Percentiles rank a stretch among this genome's conserved stretches.
Evolutionary conservation across 345 rosid genomes (phyloP).

Genomic region (Lenwebbia sp.): DNA sequence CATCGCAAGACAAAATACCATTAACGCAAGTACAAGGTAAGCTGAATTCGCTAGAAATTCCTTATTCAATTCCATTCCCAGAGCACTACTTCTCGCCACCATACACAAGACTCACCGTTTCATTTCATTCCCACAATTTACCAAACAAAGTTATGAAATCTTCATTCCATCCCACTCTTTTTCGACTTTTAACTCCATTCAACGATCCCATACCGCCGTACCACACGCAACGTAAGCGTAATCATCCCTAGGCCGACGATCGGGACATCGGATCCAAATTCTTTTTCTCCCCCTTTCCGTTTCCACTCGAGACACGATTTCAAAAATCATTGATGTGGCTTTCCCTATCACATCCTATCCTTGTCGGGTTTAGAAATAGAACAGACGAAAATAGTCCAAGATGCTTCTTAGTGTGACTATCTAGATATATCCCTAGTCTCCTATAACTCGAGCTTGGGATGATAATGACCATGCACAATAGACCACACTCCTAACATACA

Average conservation of each 20-base stretch:
- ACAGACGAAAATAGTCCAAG: neutral
- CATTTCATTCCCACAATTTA: neutral
- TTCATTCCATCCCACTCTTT: neutral
- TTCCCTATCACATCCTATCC: neutral
- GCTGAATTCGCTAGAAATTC: neutral
- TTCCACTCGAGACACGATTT: neutral
- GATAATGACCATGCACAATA: neutral
- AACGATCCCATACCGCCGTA: neutral
- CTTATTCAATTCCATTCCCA: neutral
- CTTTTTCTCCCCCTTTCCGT: neutral
- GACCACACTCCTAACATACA: neutral
- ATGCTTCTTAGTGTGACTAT: neutral
- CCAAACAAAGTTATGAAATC: neutral
- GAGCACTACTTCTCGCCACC: neutral
- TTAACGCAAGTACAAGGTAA: neutral
- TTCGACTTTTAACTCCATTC: too few species aligned
- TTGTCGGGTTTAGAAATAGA: neutral
- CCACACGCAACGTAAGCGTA: neutral
- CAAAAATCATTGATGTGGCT: neutral
- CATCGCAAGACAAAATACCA: too few species aligned
- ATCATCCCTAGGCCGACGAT: neutral
- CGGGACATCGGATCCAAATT: neutral
- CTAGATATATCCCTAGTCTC: neutral
- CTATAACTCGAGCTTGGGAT: neutral
- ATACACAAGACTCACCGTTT: neutral